phyloP scores from a whole-genome alignment of 2,329 filamentous ascomycete species.

The Trichoderma gracile region DNA sequence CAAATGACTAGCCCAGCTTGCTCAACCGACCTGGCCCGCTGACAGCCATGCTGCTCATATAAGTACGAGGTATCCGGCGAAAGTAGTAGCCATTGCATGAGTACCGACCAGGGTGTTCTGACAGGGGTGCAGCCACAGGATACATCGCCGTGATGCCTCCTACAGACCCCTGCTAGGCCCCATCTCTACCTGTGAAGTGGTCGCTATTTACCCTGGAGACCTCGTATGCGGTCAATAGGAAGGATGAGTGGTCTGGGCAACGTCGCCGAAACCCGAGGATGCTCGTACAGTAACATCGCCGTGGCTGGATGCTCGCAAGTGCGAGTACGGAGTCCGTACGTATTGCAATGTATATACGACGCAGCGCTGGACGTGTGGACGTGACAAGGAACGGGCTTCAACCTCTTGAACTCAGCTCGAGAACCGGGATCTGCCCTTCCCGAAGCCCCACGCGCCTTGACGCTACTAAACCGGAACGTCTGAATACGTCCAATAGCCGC shows the following conservation, averaged over 20 bases:
- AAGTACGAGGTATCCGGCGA: too few species aligned
- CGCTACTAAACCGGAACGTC: conserved; percentile 23
- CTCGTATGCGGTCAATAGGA: background rate
- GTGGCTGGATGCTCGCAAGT: background rate
- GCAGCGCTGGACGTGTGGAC: conserved; percentile 4
- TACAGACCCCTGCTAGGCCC: too few species aligned
- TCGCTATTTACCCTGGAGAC: too few species aligned
- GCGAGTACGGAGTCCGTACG: background rate
- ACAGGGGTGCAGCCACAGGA: too few species aligned
- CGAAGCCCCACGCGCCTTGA: conserved; percentile 16
- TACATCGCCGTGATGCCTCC: too few species aligned
- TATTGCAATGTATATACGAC: background rate
- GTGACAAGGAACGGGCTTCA: conserved; percentile 16
- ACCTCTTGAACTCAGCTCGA: background rate
- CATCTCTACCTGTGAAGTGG: too few species aligned
- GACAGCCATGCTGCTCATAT: background rate
- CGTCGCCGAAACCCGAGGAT: conserved; percentile 20
- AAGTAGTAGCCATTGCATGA: too few species aligned
- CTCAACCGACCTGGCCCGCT: conserved; percentile 10
- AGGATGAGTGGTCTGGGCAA: background rate
- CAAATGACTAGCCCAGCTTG: background rate
- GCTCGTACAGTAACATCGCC: conserved; percentile 8
- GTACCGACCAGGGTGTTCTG: too few species aligned
- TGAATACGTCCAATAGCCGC: conserved; percentile 25
- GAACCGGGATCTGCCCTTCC: conserved; percentile 19